Evolutionary conservation across 345 rosid genomes (phyloP), one percentile per base, ranked within the genome.

Genomic region (Lepidium africanum): DNA sequence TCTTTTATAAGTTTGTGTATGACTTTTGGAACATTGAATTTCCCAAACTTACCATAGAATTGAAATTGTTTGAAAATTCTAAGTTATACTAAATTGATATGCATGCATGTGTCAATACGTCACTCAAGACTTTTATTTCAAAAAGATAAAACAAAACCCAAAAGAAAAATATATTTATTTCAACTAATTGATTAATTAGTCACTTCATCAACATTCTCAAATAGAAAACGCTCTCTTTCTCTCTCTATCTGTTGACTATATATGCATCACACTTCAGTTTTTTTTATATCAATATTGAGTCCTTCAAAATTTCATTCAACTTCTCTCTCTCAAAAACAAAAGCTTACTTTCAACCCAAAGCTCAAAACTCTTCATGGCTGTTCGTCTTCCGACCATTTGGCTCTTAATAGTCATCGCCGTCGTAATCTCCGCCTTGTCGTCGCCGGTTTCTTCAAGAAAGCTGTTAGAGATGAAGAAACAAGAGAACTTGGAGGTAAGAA

Each of bases 401-500:
- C 74, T 70, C 38, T 57, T 58, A 17, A 8, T 74, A 53, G 37
- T 84, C 51, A 13, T 85, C 32, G 67, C 74, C 76, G 52, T 81
- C 58, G 47, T 79, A 77, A 33, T 79, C 45, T 39, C 75, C 2
- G 4, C 74, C 2, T 75, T 61, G 14, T 72, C 83, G 36, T 64
- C 81, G 13, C 66, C 75, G 23, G 46, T 78, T 17, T 54, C 79
- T 5, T 78, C 86, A 16, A 83, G 98, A 76, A 86, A 85, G 78
- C 69, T 85, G 9, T 51, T 19, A 39, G 67, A 30, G 47, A 48
- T 42, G 63, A 59, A 17, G 46, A 69, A 30, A 17, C 36, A 43
- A 48, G 43, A 58, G 52, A 54, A 40, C 27, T 25, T 42, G 55
- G 39, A 42, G 73, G 84, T 41, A 32, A 67, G 78, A 67, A 69